These are phyloP conservation scores for Emmonsiellopsis sp. DNA, from an alignment of 2,329 filamentous ascomycete genomes.

Conservation along the genomic window DNA sequence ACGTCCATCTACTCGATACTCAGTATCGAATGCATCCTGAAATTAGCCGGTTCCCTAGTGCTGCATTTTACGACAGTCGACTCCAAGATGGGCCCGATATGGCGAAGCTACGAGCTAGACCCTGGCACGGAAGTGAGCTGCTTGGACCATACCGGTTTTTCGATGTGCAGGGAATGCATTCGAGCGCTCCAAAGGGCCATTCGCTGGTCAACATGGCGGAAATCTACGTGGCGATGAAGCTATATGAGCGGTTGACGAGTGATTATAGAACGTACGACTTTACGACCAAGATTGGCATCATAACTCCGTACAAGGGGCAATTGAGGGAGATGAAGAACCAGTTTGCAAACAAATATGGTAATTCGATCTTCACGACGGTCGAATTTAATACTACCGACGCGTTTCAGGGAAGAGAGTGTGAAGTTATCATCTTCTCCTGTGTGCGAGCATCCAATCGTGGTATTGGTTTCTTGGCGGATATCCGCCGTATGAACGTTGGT, in stretches of 20 bases:
- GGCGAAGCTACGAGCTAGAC: conserved; percentile 61
- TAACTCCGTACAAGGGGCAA: conserved; percentile 96
- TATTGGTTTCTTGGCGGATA: conserved; percentile 97
- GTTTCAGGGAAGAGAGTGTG: conserved; percentile 92
- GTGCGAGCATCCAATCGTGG: conserved; percentile 86
- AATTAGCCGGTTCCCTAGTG: conserved; percentile 83
- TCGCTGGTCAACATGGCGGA: conserved; percentile 86
- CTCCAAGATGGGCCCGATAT: conserved; percentile 80
- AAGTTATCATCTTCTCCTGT: conserved; percentile 98
- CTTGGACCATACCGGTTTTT: conserved; percentile 96
- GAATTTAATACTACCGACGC: conserved; percentile 99
- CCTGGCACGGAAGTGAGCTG: conserved; percentile 75
- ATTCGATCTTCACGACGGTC: conserved; percentile 63
- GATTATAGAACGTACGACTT: conserved; percentile 65
- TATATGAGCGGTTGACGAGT: conserved; percentile 68
- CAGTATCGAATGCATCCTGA: conserved; percentile 99
- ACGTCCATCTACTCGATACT: conserved; percentile 89
- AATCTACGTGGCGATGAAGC: conserved; percentile 71
- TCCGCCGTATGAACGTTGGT: conserved; percentile 98
- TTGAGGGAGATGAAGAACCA: conserved; percentile 66
- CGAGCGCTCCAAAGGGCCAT: conserved; percentile 69
- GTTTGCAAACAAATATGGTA: conserved; percentile 65
- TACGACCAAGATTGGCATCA: conserved; percentile 82
- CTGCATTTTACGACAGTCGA: conserved; percentile 82
- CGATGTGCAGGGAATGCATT: conserved; percentile 82